A percentile compares a stretch with the other conserved stretches of the same genome.
phyloP scores from a whole-genome alignment of 495 filamentous ascomycete genomes.

The Podospora pseudopauciseta region DNA sequence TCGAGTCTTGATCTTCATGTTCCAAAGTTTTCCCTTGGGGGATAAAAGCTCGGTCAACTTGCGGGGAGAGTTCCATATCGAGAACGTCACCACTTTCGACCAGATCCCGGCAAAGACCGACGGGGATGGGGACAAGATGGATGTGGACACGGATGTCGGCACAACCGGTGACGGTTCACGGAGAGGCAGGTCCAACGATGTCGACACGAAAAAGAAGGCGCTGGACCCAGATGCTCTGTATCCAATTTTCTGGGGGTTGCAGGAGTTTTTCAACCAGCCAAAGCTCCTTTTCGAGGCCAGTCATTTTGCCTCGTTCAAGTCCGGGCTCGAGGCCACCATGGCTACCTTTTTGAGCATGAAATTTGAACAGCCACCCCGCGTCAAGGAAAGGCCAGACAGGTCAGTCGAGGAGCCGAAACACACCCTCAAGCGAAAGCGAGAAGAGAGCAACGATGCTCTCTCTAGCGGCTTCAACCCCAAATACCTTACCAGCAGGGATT shows the following conservation, averaged over 20 bases:
- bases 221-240: constrained; percentile 74
- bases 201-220: constrained; percentile 25
- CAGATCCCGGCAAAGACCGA: constrained; percentile 46
- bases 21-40: constrained; percentile 92
- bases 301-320: constrained; percentile 72
- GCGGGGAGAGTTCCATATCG: constrained; percentile 90
- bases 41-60: constrained; percentile 97
- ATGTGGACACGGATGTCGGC: constrained; percentile 46
- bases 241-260: constrained; percentile 89
- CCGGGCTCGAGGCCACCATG: constrained; percentile 72
- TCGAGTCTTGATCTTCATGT: constrained; percentile 94
- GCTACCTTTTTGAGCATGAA: constrained; percentile 74
- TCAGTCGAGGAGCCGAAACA: constrained; percentile 57
- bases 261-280: constrained; percentile 87
- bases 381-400: constrained; percentile 40
- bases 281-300: constrained; percentile 69
- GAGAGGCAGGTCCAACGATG: constrained; percentile 1
- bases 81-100: constrained; percentile 90
- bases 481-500: constrained; percentile 88
- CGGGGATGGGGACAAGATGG: constrained; percentile 59
- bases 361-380: constrained; percentile 53
- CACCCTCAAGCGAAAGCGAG: constrained; percentile 70
- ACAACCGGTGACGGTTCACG: constrained; percentile 6
- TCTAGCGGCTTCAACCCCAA: constrained; percentile 88
- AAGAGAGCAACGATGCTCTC: constrained; percentile 56